Evolutionary conservation across 1,284 basidiomycete genomes (phyloP), one percentile per base, ranked within the genome.

Genomic region (Naganishia sp.): DNA sequence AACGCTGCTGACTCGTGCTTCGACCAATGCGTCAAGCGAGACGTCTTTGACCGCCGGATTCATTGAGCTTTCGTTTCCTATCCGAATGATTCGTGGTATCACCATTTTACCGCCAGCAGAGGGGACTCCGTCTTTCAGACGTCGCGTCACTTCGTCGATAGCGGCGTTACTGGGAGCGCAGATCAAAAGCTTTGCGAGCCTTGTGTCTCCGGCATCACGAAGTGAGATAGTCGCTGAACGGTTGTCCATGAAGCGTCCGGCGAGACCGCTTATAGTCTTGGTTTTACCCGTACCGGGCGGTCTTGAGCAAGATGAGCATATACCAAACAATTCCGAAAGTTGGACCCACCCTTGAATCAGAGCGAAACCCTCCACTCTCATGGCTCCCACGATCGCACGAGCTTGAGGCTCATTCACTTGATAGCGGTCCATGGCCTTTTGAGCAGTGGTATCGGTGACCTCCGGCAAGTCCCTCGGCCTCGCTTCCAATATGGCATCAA

Each of bases 231-330:
- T 78, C 31, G 80, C 81, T 11, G 83, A 79, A 5, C 89, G 85
- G 55, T 82, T 84, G 0, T 88, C 85, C 45, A 95, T 78, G 75
- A 90, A 94, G 7, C 88, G 86, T 46, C 92, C 88, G 2, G 97
- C 89, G n/a, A 99, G 83, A 21, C 92, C 93, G 73, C 93, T 92
- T 70, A 99, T 99, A 0, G 96, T 99, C 57, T 93, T 97, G 11
- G 96, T 99, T 81, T 99, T 99, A 48, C 96, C 96, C 0, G 96
- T 99, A 70, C 96, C 96, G 1, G 96, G 96, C 33, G 96, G 96
- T 55, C 94, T 94, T 72, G 61, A 52, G 42, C 10, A 54, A 64
- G n/a, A 11, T 36, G 23, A 44, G 43, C n/a, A 49, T 52, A 21
- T 31, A 25, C 11, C 9, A 18, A 25, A 33, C 15, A 11, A 33